Evolutionary conservation across 176 grass and related monocot species (phyloP).

Genomic region (Puya raimondii): DNA sequence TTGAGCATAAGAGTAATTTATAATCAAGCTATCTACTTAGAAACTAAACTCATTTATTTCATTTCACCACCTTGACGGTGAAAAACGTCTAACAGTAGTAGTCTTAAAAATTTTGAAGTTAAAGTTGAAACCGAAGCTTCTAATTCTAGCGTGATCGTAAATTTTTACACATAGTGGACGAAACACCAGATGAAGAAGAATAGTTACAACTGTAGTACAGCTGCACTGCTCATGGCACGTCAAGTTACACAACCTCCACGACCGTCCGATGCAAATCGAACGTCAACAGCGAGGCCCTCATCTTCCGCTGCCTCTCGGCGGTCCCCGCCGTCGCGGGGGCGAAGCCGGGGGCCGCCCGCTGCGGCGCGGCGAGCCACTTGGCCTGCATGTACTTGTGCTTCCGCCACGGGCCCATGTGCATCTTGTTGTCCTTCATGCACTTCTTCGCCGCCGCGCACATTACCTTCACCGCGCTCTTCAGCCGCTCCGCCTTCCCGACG

Average conservation of each 20-base stretch:
- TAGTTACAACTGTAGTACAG: background rate
- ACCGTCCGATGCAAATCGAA: constrained; percentile 45
- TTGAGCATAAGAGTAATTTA: too few relatives aligned
- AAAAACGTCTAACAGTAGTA: too few relatives aligned
- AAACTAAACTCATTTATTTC: too few relatives aligned
- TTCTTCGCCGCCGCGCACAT: constrained; percentile 79
- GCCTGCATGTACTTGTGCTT: constrained; percentile 46
- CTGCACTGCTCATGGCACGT: background rate
- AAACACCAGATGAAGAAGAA: too few relatives aligned
- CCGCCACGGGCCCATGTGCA: constrained; percentile 86
- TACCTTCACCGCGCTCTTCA: constrained; percentile 57
- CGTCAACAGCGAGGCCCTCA: constrained; percentile 33
- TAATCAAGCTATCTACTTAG: too few relatives aligned
- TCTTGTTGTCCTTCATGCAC: constrained; percentile 94
- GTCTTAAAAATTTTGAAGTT: too few relatives aligned
- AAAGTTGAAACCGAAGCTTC: too few relatives aligned
- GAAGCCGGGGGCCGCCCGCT: constrained; percentile 9
- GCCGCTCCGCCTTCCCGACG: constrained; percentile 66
- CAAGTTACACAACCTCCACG: constrained; percentile 33
- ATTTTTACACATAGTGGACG: too few relatives aligned
- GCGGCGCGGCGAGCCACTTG: constrained; percentile 12
- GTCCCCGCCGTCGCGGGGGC: background rate
- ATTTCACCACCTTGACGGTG: too few relatives aligned
- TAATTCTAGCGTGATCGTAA: too few relatives aligned
- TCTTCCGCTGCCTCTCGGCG: too few relatives aligned